Percentiles rank a stretch among this genome's conserved stretches.
Conservation (phyloP, 192 early-diverging fungal genomes). For the Coemansia sp. region DNA sequence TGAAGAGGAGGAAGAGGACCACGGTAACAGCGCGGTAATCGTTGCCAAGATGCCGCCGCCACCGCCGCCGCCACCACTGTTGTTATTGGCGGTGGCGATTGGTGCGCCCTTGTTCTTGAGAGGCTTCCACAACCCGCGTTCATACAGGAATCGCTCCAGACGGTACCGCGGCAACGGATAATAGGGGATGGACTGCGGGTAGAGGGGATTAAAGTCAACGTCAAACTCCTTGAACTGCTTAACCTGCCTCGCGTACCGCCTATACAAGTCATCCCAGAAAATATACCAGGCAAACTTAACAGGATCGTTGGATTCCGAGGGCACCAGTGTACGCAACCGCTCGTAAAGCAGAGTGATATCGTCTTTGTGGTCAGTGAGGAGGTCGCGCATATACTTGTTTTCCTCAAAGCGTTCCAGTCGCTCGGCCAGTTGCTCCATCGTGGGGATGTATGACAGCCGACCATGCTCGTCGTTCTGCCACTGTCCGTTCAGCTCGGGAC, state of each 20-base stretch:
- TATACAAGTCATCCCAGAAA: slow-evolving; percentile 71
- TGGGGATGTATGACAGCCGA: slow-evolving; percentile 47
- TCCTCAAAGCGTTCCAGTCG: slow-evolving; percentile 41
- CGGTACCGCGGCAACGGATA: slow-evolving; percentile 59
- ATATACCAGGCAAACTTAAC: slow-evolving; percentile 64
- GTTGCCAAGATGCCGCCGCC: neutral
- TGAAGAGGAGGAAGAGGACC: neutral
- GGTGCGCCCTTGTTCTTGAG: slow-evolving; percentile 3
- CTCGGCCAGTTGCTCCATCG: slow-evolving; percentile 44
- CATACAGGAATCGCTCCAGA: slow-evolving; percentile 62
- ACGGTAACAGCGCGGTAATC: neutral
- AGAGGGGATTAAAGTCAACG: slow-evolving; percentile 66
- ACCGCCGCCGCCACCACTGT: neutral
- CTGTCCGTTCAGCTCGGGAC: slow-evolving; percentile 10
- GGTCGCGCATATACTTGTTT: slow-evolving; percentile 44
- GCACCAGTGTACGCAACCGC: slow-evolving; percentile 50
- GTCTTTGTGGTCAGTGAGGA: slow-evolving; percentile 39
- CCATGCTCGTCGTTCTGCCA: slow-evolving; percentile 48
- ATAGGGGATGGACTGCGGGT: slow-evolving; percentile 63
- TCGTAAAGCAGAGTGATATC: slow-evolving; percentile 51
- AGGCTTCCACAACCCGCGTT: slow-evolving; percentile 51
- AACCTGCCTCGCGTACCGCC: slow-evolving; percentile 59
- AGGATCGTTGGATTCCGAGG: slow-evolving; percentile 45
- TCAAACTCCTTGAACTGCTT: slow-evolving; percentile 39
- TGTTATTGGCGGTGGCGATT: too few relatives aligned